A percentile compares a stretch with the other conserved stretches of the same genome.
phyloP scores from a whole-genome alignment of 345 rosid species.

The Eucalyptus melliodora region DNA sequence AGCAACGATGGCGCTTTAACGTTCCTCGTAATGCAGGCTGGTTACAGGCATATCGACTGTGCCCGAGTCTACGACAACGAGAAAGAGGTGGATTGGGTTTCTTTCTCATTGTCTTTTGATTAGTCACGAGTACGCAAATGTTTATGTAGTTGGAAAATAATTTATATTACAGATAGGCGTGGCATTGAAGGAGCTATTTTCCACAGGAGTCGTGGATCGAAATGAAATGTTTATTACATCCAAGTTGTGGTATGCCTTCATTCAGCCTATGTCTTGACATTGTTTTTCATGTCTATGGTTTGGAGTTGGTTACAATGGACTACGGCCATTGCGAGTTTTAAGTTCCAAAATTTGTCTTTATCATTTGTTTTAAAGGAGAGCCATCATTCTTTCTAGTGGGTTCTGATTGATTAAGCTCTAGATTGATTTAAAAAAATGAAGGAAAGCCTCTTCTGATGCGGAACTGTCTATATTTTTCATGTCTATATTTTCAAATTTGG shows the following conservation, averaged over 20 bases:
- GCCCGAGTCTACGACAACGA: slow-evolving; percentile 37
- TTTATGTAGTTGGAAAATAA: background rate
- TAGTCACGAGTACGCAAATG: background rate
- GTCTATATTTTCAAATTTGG: background rate
- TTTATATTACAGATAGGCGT: slow-evolving; percentile 20
- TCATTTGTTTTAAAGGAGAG: background rate
- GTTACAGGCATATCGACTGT: slow-evolving; percentile 40
- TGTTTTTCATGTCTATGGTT: background rate
- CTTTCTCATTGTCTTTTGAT: background rate
- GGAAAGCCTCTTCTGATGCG: background rate
- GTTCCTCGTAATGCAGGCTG: slow-evolving; percentile 14
- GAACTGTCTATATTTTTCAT: background rate
- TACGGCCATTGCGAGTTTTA: background rate
- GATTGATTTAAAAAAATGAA: background rate
- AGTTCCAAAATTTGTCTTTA: background rate
- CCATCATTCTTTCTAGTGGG: background rate
- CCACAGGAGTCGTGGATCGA: slow-evolving; percentile 28
- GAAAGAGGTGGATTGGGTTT: slow-evolving; percentile 18
- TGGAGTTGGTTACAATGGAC: background rate
- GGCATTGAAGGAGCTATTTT: slow-evolving; percentile 29
- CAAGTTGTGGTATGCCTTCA: slow-evolving; percentile 26
- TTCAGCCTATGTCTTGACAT: background rate
- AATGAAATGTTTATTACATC: slow-evolving; percentile 34
- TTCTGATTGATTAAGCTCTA: background rate
- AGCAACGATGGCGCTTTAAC: background rate